Evolutionary conservation across 345 rosid genomes (phyloP).

Genomic region (Linum trigynum): DNA sequence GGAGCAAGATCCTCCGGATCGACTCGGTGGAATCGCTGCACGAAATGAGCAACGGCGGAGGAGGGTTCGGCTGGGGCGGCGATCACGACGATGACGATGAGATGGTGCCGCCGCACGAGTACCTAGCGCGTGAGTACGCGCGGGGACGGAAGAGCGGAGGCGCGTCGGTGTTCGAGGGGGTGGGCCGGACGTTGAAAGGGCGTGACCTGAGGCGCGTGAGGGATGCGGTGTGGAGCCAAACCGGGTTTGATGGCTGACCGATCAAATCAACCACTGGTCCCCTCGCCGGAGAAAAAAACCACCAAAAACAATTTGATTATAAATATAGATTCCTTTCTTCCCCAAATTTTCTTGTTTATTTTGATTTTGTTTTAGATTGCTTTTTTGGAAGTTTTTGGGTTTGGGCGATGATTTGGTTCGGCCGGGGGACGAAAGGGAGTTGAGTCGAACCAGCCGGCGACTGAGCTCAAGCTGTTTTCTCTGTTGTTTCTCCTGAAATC

Average conservation of each 20-base stretch:
- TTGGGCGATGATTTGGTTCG: constrained; percentile 26
- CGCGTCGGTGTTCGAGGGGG: constrained; percentile 70
- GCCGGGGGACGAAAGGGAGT: constrained; percentile 14
- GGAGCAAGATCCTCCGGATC: not conserved
- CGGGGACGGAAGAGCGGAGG: constrained; percentile 39
- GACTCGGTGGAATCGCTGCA: not conserved
- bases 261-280: not conserved
- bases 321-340: too few relatives aligned
- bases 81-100: not conserved
- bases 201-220: constrained; percentile 87
- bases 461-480: constrained; percentile 33
- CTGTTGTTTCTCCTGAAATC: not conserved
- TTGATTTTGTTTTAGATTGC: too few relatives aligned
- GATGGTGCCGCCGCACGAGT: constrained; percentile 61
- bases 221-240: constrained; percentile 88
- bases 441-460: constrained; percentile 27
- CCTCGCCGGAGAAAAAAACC: too few relatives aligned
- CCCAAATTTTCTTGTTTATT: not conserved
- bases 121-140: constrained; percentile 57
- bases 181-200: constrained; percentile 85
- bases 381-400: not conserved
- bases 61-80: too few relatives aligned
- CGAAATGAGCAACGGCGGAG: not conserved
- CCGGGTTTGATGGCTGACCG: constrained; percentile 20
- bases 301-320: too few relatives aligned